Percentiles rank a stretch among this genome's conserved stretches.
phyloP scores from a whole-genome alignment of 257 asterid species.

The Rauvolfia tetraphylla region DNA sequence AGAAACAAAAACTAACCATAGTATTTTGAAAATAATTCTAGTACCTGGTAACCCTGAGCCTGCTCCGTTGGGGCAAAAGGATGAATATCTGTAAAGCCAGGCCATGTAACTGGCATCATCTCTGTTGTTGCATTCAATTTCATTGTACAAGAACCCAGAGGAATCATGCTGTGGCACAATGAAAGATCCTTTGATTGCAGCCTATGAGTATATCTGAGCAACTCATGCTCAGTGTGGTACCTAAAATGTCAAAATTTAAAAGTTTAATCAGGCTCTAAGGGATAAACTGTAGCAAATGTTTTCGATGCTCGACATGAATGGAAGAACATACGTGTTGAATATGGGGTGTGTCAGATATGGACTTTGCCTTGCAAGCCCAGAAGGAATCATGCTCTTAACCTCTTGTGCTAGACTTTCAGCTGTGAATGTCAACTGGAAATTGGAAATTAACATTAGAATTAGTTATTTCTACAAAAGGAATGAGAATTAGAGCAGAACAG shows the following conservation, averaged over 20 bases:
- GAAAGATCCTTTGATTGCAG: slow-evolving; percentile 93
- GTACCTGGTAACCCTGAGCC: slow-evolving; percentile 89
- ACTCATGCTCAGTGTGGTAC: slow-evolving; percentile 96
- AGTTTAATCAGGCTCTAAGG: slow-evolving; percentile 19
- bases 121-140: slow-evolving; percentile 92
- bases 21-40: slow-evolving; percentile 10
- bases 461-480: neutral
- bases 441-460: neutral
- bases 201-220: slow-evolving; percentile 77
- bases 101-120: slow-evolving; percentile 99
- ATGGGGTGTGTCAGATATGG: slow-evolving; percentile 71
- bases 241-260: slow-evolving; percentile 32
- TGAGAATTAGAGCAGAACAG: neutral
- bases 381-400: slow-evolving; percentile 64
- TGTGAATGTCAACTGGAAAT: slow-evolving; percentile 63
- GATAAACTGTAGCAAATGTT: neutral
- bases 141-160: slow-evolving; percentile 98
- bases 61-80: slow-evolving; percentile 94
- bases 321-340: slow-evolving; percentile 77
- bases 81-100: slow-evolving; percentile 73
- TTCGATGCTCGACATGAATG: slow-evolving; percentile 9
- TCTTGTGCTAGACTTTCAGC: slow-evolving; percentile 89
- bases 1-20: neutral
- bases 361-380: slow-evolving; percentile 81
- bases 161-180: slow-evolving; percentile 96